Conservation (phyloP, 2,329 filamentous ascomycete species). For the Aspergillus hortae region DNA sequence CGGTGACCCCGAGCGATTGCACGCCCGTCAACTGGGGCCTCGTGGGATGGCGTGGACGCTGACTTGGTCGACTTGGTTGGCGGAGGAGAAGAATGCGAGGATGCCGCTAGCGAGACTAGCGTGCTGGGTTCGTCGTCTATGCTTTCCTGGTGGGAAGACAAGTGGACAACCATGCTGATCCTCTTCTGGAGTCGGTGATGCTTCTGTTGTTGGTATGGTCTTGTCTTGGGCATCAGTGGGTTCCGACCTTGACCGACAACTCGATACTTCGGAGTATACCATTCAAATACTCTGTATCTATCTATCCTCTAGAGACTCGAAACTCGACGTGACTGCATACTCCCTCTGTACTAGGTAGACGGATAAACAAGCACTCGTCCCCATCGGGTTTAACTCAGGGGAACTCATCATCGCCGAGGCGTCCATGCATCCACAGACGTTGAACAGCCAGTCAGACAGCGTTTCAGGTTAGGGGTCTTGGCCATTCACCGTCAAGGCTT, state of each 20-base stretch:
- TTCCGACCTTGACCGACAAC: too few species aligned
- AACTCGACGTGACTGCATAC: too few species aligned
- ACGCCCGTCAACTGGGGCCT: constrained; percentile 4
- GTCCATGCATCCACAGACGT: constrained; percentile 9
- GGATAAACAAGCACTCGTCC: background rate
- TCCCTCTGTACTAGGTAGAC: background rate
- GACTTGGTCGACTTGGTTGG: constrained; percentile 19
- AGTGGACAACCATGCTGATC: too few species aligned
- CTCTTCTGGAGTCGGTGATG: too few species aligned
- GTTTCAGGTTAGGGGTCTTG: constrained; percentile 14
- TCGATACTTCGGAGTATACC: too few species aligned
- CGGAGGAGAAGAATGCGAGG: constrained; percentile 6
- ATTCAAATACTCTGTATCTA: too few species aligned
- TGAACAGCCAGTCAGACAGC: constrained; percentile 12
- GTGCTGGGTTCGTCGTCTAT: background rate
- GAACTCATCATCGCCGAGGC: constrained; percentile 9
- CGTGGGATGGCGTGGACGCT: constrained; percentile 8
- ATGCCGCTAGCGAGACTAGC: constrained; percentile 12
- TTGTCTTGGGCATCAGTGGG: too few species aligned
- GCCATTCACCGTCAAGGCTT: constrained; percentile 8
- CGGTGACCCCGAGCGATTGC: background rate
- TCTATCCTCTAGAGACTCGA: too few species aligned
- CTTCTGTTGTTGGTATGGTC: too few species aligned
- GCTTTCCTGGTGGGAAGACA: background rate
- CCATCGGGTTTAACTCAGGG: constrained; percentile 5